Percentiles rank a stretch among this genome's conserved stretches.
Evolutionary conservation across 441 rosid species (phyloP).

Genomic region (Gossypium gossypioides): DNA sequence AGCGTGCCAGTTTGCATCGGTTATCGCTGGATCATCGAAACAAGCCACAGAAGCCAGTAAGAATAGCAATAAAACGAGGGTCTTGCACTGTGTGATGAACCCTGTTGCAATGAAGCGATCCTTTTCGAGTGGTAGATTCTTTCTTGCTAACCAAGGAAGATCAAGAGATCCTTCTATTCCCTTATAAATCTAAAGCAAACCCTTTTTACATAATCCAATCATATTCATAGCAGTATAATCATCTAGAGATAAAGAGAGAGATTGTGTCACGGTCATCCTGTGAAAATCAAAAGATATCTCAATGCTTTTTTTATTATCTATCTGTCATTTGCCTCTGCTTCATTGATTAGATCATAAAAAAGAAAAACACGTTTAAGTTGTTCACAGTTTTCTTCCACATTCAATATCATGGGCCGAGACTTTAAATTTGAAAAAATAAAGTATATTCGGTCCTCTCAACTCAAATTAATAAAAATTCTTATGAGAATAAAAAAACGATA

Average conservation of each 20-base stretch:
- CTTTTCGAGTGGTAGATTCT: conserved; percentile 50
- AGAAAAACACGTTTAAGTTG: background rate
- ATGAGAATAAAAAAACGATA: background rate
- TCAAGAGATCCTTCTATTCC: conserved; percentile 14
- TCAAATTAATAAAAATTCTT: too few species aligned
- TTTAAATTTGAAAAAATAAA: too few species aligned
- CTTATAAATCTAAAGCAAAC: conserved; percentile 13
- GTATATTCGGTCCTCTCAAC: too few species aligned
- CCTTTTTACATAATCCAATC: background rate
- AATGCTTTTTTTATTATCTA: background rate
- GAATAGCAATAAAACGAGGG: conserved; percentile 14
- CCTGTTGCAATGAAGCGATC: conserved; percentile 43
- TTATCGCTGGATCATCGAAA: conserved; percentile 18
- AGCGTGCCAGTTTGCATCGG: conserved; percentile 2
- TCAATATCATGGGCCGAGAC: background rate
- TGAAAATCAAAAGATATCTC: background rate
- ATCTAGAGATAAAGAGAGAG: background rate
- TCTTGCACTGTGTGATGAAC: conserved; percentile 16
- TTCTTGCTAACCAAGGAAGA: conserved; percentile 35
- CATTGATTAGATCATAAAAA: background rate
- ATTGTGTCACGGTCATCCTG: background rate
- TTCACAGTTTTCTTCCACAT: background rate
- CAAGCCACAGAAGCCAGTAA: conserved; percentile 16
- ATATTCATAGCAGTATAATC: background rate
- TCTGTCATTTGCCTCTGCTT: background rate